Base-by-base conservation (phyloP, 352 stramenopile genomes). In the Globisporangium nagaii region DNA sequence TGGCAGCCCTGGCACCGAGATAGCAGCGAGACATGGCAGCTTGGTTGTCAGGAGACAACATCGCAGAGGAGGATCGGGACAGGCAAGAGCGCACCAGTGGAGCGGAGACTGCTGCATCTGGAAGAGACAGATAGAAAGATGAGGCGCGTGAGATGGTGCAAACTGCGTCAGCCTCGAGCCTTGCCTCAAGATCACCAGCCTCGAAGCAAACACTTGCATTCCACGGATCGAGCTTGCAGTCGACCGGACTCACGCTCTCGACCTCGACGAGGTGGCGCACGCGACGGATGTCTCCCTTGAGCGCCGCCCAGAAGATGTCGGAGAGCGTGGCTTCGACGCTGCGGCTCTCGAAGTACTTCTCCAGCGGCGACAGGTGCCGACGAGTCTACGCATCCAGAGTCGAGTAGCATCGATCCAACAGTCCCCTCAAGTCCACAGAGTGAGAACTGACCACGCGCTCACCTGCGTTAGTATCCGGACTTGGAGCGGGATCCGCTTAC, bases 61-160 rank as follows among this genome's bases (percentile, higher is more conserved):
- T 32, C 9, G 9, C 9, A 7, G 10, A 47, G 27, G 19, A 44
- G 9, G 8, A 17, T 50, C 9, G 7, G 15, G 20, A 24, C 2
- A 10, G 12, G 3, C 4, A 7, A n/a, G 13, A 6, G 41, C 3
- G 17, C 56, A 88, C 77, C 80, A 91, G 41, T 89, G 80, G 19
- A 91, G 53, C 34, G 78, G 81, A 0, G 76, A 84, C 53, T 89
- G 81, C 35, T 86, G 72, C 28, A 91, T 75, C 62, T 82, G n/a
- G n/a, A n/a, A n/a, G n/a, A n/a, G n/a, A n/a, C n/a, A n/a, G n/a
- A n/a, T n/a, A n/a, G n/a, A n/a, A n/a, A n/a, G n/a, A n/a, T n/a
- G n/a, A n/a, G n/a, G n/a, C n/a, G n/a, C n/a, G n/a, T n/a, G n/a
- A n/a, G n/a, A n/a, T n/a, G n/a, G n/a, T n/a, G n/a, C n/a, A n/a